Base-by-base conservation (phyloP, 1,284 basidiomycete species). In the Apiotrichum gracile region DNA sequence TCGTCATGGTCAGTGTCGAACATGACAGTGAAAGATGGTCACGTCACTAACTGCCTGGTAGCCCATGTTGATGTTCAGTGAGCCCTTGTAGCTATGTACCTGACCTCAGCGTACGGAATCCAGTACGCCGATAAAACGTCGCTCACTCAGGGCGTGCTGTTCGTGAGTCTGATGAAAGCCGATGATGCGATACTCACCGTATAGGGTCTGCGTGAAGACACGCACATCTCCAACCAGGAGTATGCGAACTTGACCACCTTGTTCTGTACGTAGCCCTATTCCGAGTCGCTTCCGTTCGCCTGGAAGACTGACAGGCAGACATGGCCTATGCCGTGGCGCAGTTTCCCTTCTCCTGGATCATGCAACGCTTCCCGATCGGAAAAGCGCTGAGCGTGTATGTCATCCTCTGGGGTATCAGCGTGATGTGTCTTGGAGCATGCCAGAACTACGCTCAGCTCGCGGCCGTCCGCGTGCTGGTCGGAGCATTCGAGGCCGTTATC, bases 311-410 rank as follows among this genome's bases (percentile, higher is more conserved):
- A 29, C 26, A 17, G 5, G 16, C 25, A 49, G 41, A 61, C 45
- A 33, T 57, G 31, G 55, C 61, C 16, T 61, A 61, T 33, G 53
- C 54, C 27, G 46, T 51, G 17, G 52, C 54, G 14, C 53, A 57
- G 25, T 40, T 62, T 16, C 61, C 61, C 16, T 60, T 61, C 53
- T 27, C 37, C 2, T 58, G 35, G 40, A 17, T 57, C 17, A 42
- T 62, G 34, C 61, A 62, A 46, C 47, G 51, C 7, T 40, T 62
- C 40, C 61, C 61, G 10, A 51, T 63, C 48, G 61, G 59, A 9
- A 52, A 54, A 40, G 55, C 33, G n/a, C 33, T 47, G 7, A 19
- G 25, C 16, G 26, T 29, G 24, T 48, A 25, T 41, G 38, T 52
- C 38, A 50, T 52, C 22, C 55, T 53, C 44, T 62, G 55, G 55